Base-by-base conservation (phyloP, 352 stramenopile species). In the Peronospora destructor region DNA sequence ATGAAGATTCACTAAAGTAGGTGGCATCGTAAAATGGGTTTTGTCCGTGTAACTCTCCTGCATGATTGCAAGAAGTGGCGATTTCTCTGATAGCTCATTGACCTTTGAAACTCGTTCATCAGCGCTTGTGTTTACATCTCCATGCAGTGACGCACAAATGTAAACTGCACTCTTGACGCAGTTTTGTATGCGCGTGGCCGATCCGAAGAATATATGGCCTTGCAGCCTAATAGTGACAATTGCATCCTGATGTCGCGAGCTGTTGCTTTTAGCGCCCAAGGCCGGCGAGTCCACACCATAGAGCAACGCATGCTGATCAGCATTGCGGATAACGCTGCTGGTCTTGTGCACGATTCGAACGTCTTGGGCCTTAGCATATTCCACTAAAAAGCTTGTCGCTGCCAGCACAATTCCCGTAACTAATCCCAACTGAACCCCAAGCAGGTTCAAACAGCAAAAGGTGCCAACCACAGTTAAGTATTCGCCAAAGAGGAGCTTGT, bases 401-500 rank as follows among this genome's bases (percentile, higher is more conserved):
- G 74, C 71, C 1, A 85, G 34, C 0, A 48, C 68, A 28, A 85
- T 57, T 0, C 74, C 71, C 3, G 68, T 51, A 1, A 56, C 65
- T 9, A 85, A 53, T 8, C 95, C 95, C 61, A 90, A 76, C 48
- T 97, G 90, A 10, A 98, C 83, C 1, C 90, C 91, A 14, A 94
- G 71, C 2, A 79, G 47, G 44, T 97, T 94, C 14, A 98, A 81
- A 9, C 88, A 78, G 16, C 65, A 55, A 68, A 98, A 98, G 3
- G 95, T 98, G 2, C 66, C 55, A 9, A 98, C 38, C 11, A 91
- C 83, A 37, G 97, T 84, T 3, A 76, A 52, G 58, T 98, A 98
- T 64, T 98, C 93, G 1, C 67, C 59, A 11, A 71, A 59, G 1
- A 84, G 68, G 9, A 89, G 47, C 48, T 87, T 89, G 14, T 64